phyloP scores from a whole-genome alignment of 148 eudicot species.

The Amaranthus cruentus region DNA sequence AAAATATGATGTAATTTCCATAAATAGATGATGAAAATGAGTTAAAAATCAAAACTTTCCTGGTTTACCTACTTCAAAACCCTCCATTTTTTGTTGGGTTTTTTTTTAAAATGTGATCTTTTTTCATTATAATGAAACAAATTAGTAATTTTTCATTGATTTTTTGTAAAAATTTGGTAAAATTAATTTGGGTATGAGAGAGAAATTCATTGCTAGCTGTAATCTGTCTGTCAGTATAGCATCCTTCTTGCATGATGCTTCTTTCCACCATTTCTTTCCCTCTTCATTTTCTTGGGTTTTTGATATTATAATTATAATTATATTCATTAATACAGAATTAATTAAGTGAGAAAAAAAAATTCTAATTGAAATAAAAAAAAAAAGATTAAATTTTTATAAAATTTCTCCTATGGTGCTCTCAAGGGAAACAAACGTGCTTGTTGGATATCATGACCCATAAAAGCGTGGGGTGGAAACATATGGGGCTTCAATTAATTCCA shows the following conservation, averaged over 20 bases:
- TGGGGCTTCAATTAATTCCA: constrained; percentile 15
- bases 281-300: constrained; percentile 15
- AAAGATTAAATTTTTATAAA: constrained; percentile 8
- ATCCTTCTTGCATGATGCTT: constrained; percentile 89
- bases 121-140: no score
- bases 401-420: constrained; percentile 6
- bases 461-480: constrained; percentile 39
- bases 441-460: constrained; percentile 48
- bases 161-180: no score
- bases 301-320: background rate
- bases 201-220: constrained; percentile 57
- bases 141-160: no score
- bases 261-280: constrained; percentile 11
- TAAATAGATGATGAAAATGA: no score
- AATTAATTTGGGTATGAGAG: constrained; percentile 42
- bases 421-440: constrained; percentile 58
- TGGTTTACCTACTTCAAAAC: no score
- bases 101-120: no score
- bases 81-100: no score
- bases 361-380: background rate
- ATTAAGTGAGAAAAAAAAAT: background rate
- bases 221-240: constrained; percentile 72
- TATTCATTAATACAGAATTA: background rate
- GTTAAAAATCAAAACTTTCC: no score
- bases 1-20: no score